A percentile compares a stretch with the other conserved stretches of the same genome.
phyloP scores from a whole-genome alignment of 169 alveolate species.

The Theileria orientalis region DNA sequence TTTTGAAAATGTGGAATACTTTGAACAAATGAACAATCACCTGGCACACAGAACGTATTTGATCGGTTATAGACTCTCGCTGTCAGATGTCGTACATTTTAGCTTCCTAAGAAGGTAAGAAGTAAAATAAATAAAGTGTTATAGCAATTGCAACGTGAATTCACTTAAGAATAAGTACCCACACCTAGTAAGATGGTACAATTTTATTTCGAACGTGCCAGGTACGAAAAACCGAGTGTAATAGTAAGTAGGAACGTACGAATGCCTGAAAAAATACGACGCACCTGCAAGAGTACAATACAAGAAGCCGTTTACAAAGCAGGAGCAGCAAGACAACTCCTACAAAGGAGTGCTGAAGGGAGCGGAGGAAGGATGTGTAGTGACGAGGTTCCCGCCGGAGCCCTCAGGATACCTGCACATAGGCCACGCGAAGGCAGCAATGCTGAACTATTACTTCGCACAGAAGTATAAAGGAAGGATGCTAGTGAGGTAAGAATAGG shows the following conservation, averaged over 20 bases:
- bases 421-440: slow-evolving; percentile 99
- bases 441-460: slow-evolving; percentile 93
- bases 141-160: slow-evolving; percentile 4
- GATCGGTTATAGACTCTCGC: slow-evolving; percentile 55
- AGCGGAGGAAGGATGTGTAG: slow-evolving; percentile 94
- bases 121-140: background rate
- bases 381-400: slow-evolving; percentile 99
- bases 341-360: slow-evolving; percentile 82
- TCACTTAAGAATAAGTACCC: slow-evolving; percentile 27
- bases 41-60: slow-evolving; percentile 48
- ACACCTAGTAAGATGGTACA: slow-evolving; percentile 51
- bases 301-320: slow-evolving; percentile 62
- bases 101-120: slow-evolving; percentile 28
- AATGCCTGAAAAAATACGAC: background rate
- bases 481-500: slow-evolving; percentile 79
- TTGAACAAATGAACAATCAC: slow-evolving; percentile 48
- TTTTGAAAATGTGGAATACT: slow-evolving; percentile 19
- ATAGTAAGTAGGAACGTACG: background rate
- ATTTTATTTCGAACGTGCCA: slow-evolving; percentile 34
- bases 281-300: slow-evolving; percentile 4
- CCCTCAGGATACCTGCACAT: slow-evolving; percentile 99
- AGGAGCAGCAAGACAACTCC: slow-evolving; percentile 50
- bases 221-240: slow-evolving; percentile 2
- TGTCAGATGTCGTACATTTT: slow-evolving; percentile 43
- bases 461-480: slow-evolving; percentile 92